Evolutionary conservation across 1,284 basidiomycete genomes (phyloP), one percentile per base, ranked within the genome.

Genomic region (Ustilago sp.): DNA sequence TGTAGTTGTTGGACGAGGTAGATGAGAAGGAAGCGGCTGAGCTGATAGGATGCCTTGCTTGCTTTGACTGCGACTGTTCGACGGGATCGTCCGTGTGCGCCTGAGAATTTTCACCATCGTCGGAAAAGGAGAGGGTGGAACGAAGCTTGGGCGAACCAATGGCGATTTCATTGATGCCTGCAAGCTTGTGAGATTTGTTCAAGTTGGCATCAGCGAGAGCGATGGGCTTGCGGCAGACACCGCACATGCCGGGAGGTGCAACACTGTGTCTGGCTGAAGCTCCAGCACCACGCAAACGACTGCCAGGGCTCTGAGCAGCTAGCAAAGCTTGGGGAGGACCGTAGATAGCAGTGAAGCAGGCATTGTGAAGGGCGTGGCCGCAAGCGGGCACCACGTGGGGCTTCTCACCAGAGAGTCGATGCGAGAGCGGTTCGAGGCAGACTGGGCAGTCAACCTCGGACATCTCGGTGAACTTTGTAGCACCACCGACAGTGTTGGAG

Each of bases 331-430:
- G 92, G 1, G 92, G 91, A 1, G 92, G 92, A 13, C 95, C 95
- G 86, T 99, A 99, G 6, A 98, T 95, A 13, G 94, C 93, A 9
- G 91, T 93, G 85, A 97, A 98, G 87, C 95, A 98, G 19, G 94
- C 94, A 43, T 97, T 93, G 87, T 97, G 96, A 31, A 99, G 90
- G 11, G 93, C 92, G 88, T 99, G 96, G n/a, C 96, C 95, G 81
- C 96, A 99, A 83, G 94, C 92, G 35, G 96, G 96, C 32, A 97
- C 92, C 65, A 99, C 93, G 84, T 98, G 95, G 1, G 95, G 94
- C 85, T 96, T 98, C 88, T 99, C 96, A 17, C 96, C 95, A 0
- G 75, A 68, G 92, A 93, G 23, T 94, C 88, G 74, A 86, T 94
- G 94, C 80, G 91, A 92, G 80, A 95, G 91, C 2, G 93, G 92